Percentiles rank a stretch among this genome's conserved stretches.
phyloP scores from a whole-genome alignment of 306 rosid species.

The Oemleria cerasiformis region DNA sequence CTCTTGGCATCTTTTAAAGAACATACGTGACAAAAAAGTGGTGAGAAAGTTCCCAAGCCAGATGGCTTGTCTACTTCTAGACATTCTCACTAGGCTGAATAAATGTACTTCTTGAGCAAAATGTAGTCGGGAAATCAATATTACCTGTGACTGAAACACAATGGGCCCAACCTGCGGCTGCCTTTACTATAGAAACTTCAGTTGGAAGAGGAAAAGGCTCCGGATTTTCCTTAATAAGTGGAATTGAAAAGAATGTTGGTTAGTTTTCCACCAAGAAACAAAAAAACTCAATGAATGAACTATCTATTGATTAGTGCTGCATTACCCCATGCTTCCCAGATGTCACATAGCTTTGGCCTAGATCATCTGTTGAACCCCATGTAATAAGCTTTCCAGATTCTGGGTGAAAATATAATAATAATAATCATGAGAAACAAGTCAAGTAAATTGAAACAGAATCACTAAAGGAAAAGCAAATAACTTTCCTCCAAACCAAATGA shows the following conservation, averaged over 20 bases:
- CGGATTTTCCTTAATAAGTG: constrained; percentile 69
- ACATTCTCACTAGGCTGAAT: constrained; percentile 7
- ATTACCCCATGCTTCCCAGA: constrained; percentile 97
- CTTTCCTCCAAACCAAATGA: not conserved
- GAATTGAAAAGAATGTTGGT: constrained; percentile 29
- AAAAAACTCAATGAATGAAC: not conserved
- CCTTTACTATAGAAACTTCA: constrained; percentile 59
- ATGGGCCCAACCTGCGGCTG: constrained; percentile 97
- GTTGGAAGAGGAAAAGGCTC: constrained; percentile 90
- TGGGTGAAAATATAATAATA: constrained; percentile 25
- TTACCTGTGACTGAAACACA: constrained; percentile 83
- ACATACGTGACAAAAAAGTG: not conserved
- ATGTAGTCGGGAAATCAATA: constrained; percentile 25
- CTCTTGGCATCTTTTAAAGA: constrained; percentile 15
- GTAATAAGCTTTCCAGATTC: constrained; percentile 86
- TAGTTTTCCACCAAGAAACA: constrained; percentile 14
- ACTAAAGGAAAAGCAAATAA: constrained; percentile 2
- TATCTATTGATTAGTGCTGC: constrained; percentile 2
- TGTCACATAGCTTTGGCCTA: constrained; percentile 94
- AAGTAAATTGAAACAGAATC: not conserved
- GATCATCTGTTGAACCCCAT: constrained; percentile 97
- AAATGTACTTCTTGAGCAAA: not conserved
- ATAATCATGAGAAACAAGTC: constrained; percentile 4
- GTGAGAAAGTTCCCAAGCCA: not conserved
- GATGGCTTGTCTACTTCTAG: constrained; percentile 2